Base-by-base conservation (phyloP, 257 asterid genomes). In the Fraxinus cuspidata region DNA sequence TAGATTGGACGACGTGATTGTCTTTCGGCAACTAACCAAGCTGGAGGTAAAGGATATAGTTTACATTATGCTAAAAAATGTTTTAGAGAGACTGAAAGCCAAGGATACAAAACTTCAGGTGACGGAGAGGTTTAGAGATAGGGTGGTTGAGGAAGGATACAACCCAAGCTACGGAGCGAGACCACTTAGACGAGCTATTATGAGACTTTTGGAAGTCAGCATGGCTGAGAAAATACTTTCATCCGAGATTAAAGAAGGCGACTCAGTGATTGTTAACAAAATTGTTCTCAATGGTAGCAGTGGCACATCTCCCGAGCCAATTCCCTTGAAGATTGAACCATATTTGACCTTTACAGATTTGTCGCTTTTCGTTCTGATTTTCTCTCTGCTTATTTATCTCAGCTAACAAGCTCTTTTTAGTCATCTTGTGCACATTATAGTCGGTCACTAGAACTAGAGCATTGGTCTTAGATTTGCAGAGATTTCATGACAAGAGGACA, bases 211-310 rank as follows among this genome's bases (percentile, higher is more conserved):
- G 84, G 96, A 92, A 83, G 97, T 90, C 51, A 86, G 88, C 84
- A 89, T 92, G 97, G 97, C 97, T 0, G 97, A 94, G 88, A 88
- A 83, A 83, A 86, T 92, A 86, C 89, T 92, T 7, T 88, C 90
- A 0, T 83, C 94, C 0, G 87, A 88, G 47, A 85, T 89, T 75
- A 90, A 89, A 79, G 93, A 88, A 70, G 97, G 96, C 0, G 96
- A 94, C 60, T 83, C 92, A 0, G 89, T 92, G 2, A 82, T 86
- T 5, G 86, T 89, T 12, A 89, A 90, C 1, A 90, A 86, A 73
- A 79, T 85, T 0, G 94, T 91, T 63, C 89, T 89, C 31, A 91
- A 89, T 44, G 92, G 93, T 6, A 78, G 82, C 82, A 86, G 84
- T 23, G 88, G 96, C 6, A 80, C 88, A 56, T 89, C 86, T 23